Base-by-base conservation (phyloP, 306 rosid species). In the Gillenia trifoliata region DNA sequence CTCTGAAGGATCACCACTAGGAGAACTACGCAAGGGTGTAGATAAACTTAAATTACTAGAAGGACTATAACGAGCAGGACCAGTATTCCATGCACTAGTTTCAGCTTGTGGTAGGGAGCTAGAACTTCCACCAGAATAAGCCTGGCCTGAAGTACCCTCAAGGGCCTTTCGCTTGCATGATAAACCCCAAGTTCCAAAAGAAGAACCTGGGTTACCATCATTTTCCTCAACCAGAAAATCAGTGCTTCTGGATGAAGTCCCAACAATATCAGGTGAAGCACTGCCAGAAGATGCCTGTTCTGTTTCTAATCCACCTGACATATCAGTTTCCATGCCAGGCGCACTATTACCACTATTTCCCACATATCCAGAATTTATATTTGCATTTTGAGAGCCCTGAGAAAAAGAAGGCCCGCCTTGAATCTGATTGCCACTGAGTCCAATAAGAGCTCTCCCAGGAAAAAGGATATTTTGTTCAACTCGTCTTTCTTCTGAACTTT, bases 161-260 rank as follows among this genome's bases (percentile, higher is more conserved):
- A 90, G 82, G 63, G 93, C 77, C 85, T 90, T 92, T 72, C 97
- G 83, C 86, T 92, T 92, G 87, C 97, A 88, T 50, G 92, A 90
- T 81, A 89, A 84, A 60, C 93, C 96, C 93, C 96, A 92, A 72
- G 83, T 86, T 28, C 82, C 91, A 40, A 86, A 83, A 54, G 92
- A 80, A 68, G 95, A 86, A 65, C 87, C 76, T 6, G 93, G 77
- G 67, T 78, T 80, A 55, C 77, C 69, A 72, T 82, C 78, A 73
- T 75, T 79, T 73, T 83, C 89, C 80, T 82, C 84, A 33, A 72
- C 85, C 84, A 83, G 76, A 82, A 74, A 78, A 66, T 83, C 80
- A 76, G 88, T 69, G 85, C 77, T 86, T 86, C 89, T 89, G 23
- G 90, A 80, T 66, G 91, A 86, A 73, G 90, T 38, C 72, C 85